Percentiles rank a stretch among this genome's conserved stretches.
Evolutionary conservation across 208 protist species (phyloP).

Genomic region (Crithidia acanthocephali): DNA sequence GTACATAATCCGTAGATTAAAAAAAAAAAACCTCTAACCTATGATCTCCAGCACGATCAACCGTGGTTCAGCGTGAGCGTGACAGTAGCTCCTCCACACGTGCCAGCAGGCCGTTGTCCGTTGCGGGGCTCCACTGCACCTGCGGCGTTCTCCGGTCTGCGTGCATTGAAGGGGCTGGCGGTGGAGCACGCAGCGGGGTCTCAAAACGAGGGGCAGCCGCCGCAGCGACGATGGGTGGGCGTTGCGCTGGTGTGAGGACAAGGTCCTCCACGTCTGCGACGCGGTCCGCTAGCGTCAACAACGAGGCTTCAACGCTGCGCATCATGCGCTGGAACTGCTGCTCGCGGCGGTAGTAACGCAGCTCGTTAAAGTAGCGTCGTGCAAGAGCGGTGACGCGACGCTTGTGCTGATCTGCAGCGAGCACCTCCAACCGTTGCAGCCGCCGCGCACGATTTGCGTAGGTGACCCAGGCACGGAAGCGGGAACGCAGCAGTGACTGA

Average conservation of each 20-base stretch:
- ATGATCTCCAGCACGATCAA: no score
- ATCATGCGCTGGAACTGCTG: slow-evolving; percentile 19
- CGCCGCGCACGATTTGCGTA: neutral
- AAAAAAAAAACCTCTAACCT: no score
- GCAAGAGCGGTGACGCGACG: slow-evolving; percentile 9
- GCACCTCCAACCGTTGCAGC: slow-evolving; percentile 8
- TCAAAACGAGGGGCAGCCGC: neutral
- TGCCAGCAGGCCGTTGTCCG: neutral
- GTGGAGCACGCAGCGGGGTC: neutral
- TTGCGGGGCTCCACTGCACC: slow-evolving; percentile 16
- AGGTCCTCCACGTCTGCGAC: neutral
- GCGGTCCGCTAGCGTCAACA: slow-evolving; percentile 3
- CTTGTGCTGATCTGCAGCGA: slow-evolving; percentile 22
- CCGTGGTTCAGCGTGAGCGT: slow-evolving; percentile 1
- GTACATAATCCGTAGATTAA: no score
- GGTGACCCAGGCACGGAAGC: neutral
- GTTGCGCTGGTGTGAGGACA: neutral
- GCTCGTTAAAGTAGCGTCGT: slow-evolving; percentile 22
- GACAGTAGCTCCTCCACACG: slow-evolving; percentile 7
- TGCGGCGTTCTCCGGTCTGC: neutral
- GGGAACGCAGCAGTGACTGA: neutral
- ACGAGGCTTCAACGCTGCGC: slow-evolving; percentile 12
- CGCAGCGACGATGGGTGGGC: neutral
- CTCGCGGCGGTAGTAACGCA: slow-evolving; percentile 11
- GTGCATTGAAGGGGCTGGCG: no score